Percentiles rank a stretch among this genome's conserved stretches.
Evolutionary conservation across 1,139 yeast species (phyloP).

Genomic region (Kodamaea sp.): DNA sequence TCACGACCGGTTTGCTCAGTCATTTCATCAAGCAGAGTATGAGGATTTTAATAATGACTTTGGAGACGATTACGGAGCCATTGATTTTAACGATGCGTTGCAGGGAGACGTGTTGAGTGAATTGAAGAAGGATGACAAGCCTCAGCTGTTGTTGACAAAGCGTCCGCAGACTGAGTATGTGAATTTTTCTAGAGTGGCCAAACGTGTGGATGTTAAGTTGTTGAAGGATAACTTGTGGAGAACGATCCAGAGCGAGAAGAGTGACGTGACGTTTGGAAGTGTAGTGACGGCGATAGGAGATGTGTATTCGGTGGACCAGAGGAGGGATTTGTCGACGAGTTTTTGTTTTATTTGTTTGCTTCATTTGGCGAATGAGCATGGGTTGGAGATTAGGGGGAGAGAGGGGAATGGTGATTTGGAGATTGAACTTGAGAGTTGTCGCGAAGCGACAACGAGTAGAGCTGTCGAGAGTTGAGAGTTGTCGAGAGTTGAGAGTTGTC

Average conservation of each 20-base stretch:
- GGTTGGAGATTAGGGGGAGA: slow-evolving; percentile 48
- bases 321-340: slow-evolving; percentile 26
- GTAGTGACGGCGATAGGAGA: slow-evolving; percentile 48
- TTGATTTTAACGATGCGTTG: slow-evolving; percentile 46
- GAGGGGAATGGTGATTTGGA: slow-evolving; percentile 55
- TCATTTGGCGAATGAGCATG: slow-evolving; percentile 29
- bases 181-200: slow-evolving; percentile 75
- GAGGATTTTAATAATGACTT: slow-evolving; percentile 41
- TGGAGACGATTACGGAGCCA: slow-evolving; percentile 40
- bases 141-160: slow-evolving; percentile 13
- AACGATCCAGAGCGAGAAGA: slow-evolving; percentile 32
- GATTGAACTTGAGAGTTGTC: slow-evolving; percentile 23
- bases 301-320: slow-evolving; percentile 46
- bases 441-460: no score
- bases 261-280: slow-evolving; percentile 34
- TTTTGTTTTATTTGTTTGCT: slow-evolving; percentile 27
- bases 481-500: no score
- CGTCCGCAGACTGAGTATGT: slow-evolving; percentile 55
- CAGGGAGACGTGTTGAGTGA: slow-evolving; percentile 21
- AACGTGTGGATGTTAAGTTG: slow-evolving; percentile 75
- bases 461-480: no score
- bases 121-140: slow-evolving; percentile 14
- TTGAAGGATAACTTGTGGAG: slow-evolving; percentile 85
- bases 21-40: slow-evolving; percentile 45
- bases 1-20: slow-evolving; percentile 35